Evolutionary conservation across 208 protist species (phyloP).

Genomic region (Leishmania arabica): DNA sequence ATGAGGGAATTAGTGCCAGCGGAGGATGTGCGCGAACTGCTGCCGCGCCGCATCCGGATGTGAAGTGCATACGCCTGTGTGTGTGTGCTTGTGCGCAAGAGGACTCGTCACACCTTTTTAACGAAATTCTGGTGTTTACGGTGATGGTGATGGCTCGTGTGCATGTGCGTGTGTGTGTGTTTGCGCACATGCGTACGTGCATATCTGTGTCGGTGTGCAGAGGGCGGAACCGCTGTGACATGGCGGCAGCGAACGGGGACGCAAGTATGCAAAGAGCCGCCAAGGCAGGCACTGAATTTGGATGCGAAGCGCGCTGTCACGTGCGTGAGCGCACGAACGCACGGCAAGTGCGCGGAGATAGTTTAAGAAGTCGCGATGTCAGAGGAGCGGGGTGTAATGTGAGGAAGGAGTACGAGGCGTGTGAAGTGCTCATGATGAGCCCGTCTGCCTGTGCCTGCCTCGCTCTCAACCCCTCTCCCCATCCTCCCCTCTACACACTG

Average conservation of each 20-base stretch:
- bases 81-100: background rate
- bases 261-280: background rate
- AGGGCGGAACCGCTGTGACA: background rate
- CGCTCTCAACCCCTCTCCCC: background rate
- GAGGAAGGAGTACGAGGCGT: background rate
- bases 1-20: constrained; percentile 55
- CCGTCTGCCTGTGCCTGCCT: background rate
- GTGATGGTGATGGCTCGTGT: background rate
- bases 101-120: background rate
- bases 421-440: background rate
- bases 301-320: background rate
- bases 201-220: background rate
- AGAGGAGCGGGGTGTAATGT: too few relatives aligned
- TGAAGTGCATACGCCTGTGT: background rate
- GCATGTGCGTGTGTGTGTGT: background rate
- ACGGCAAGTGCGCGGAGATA: background rate
- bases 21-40: constrained; percentile 78
- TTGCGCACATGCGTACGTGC: background rate
- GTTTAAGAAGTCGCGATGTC: background rate
- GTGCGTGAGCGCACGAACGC: background rate
- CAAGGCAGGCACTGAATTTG: background rate
- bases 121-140: background rate
- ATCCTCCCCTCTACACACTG: background rate
- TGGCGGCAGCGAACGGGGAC: background rate
- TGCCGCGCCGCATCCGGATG: constrained; percentile 64